Conservation (phyloP, 2,329 filamentous ascomycete species). For the Neofusicoccum laricinum region DNA sequence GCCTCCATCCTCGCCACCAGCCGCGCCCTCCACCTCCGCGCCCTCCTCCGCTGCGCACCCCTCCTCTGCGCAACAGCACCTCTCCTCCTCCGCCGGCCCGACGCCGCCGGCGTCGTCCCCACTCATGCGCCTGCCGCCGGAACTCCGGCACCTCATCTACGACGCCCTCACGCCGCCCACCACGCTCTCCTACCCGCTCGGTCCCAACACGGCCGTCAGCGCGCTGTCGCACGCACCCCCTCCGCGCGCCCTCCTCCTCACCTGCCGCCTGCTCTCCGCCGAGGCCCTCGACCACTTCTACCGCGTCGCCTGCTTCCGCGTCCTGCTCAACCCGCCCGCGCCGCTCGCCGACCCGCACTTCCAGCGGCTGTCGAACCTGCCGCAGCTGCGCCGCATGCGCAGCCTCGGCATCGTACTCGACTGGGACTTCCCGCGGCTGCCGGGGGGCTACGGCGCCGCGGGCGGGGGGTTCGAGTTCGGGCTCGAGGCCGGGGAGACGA, state of each 20-base stretch:
- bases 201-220: constrained; percentile 5
- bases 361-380: constrained; percentile 1
- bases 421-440: not conserved
- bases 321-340: constrained; percentile 8
- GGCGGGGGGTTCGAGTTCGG: not conserved
- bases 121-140: not conserved
- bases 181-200: not conserved
- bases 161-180: not conserved
- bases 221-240: not conserved
- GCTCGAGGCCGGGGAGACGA: not conserved
- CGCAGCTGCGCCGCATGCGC: not conserved
- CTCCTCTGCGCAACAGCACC: not conserved
- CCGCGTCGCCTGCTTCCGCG: not conserved
- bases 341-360: constrained; percentile 12
- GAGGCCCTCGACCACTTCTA: constrained; percentile 10
- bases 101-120: not conserved
- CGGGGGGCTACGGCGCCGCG: not conserved
- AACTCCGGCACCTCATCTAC: constrained; percentile 7
- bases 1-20: not conserved
- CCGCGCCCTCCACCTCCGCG: not conserved
- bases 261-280: not conserved
- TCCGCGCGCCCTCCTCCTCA: constrained; percentile 1
- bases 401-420: not conserved
- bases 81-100: not conserved
- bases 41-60: not conserved